A percentile compares a stretch with the other conserved stretches of the same genome.
Conservation (phyloP, 306 rosid genomes). For the Astragalus glycyphyllos region DNA sequence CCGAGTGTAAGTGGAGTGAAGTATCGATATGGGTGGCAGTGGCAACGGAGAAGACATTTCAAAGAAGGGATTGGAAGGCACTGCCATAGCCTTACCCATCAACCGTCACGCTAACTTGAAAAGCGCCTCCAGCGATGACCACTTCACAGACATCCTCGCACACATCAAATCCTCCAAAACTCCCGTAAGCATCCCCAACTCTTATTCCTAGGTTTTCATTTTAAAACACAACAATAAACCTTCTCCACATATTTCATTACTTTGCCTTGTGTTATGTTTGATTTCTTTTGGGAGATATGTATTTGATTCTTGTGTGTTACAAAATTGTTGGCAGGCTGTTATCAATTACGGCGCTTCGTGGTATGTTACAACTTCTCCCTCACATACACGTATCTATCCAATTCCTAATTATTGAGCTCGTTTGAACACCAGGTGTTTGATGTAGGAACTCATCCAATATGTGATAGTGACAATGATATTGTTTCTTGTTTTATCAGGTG, state of each 20-base stretch:
- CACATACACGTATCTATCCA: not conserved
- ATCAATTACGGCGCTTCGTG: slow-evolving; percentile 94
- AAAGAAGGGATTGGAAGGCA: slow-evolving; percentile 58
- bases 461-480: not conserved
- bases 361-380: slow-evolving; percentile 45
- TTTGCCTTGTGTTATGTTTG: not conserved
- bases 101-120: slow-evolving; percentile 63
- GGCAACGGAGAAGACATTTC: slow-evolving; percentile 32
- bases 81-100: slow-evolving; percentile 48
- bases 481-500: slow-evolving; percentile 66
- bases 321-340: slow-evolving; percentile 67
- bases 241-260: not conserved
- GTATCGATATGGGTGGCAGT: not conserved
- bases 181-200: slow-evolving; percentile 50
- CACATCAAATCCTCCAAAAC: slow-evolving; percentile 81
- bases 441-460: slow-evolving; percentile 37
- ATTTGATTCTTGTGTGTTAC: slow-evolving; percentile 24
- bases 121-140: slow-evolving; percentile 68
- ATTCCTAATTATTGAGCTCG: not conserved
- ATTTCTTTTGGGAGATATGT: not conserved
- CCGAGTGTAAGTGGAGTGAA: slow-evolving; percentile 49
- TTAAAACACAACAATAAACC: not conserved
- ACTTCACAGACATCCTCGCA: slow-evolving; percentile 57
- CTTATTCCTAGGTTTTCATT: not conserved
- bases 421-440: slow-evolving; percentile 50